Evolutionary conservation across 225 moss, liverwort and hornwort genomes (phyloP).

Genomic region (Ulota crispa): DNA sequence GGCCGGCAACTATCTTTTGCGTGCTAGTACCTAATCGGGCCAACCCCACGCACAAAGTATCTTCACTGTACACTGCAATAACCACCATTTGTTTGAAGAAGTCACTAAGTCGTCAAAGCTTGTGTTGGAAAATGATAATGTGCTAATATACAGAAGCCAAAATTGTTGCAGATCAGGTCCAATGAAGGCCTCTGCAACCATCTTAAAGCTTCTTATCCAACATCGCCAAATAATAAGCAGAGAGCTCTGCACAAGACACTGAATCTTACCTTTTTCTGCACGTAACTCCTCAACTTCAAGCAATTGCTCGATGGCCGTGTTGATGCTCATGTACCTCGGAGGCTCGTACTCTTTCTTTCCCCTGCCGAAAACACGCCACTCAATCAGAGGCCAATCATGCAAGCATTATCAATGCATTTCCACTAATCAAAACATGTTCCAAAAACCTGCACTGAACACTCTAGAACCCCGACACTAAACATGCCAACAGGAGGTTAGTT

Average conservation of each 20-base stretch:
- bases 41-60: slow-evolving; percentile 80
- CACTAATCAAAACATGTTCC: background rate
- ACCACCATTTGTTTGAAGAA: background rate
- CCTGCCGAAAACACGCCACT: slow-evolving; percentile 39
- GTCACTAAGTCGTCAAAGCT: background rate
- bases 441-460: background rate
- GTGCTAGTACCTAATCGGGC: slow-evolving; percentile 88
- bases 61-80: slow-evolving; percentile 68
- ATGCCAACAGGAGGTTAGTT: background rate
- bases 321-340: slow-evolving; percentile 92
- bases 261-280: slow-evolving; percentile 62
- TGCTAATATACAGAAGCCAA: background rate
- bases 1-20: slow-evolving; percentile 78
- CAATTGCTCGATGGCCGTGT: slow-evolving; percentile 89
- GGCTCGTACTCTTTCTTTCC: slow-evolving; percentile 91
- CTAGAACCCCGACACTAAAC: background rate
- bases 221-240: background rate
- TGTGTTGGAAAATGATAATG: background rate
- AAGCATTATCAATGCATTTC: background rate
- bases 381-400: slow-evolving; percentile 5
- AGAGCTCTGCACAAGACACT: slow-evolving; percentile 8
- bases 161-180: slow-evolving; percentile 3
- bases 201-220: background rate
- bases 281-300: slow-evolving; percentile 84
- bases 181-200: background rate